Base-by-base conservation (phyloP, 495 filamentous ascomycete genomes). In the Talaromyces ruber region DNA sequence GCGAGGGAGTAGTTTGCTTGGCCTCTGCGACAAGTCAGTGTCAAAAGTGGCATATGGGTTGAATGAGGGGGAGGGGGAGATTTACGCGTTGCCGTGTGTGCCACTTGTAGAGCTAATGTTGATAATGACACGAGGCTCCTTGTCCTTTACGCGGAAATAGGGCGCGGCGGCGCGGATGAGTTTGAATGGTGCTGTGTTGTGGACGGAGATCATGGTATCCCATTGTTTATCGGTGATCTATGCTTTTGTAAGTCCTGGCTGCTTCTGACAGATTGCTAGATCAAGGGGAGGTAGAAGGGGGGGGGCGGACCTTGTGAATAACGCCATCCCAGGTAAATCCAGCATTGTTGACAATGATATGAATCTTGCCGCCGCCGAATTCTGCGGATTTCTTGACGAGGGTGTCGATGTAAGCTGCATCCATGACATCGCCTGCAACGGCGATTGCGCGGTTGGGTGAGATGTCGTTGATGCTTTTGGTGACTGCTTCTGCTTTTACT, bases 291-390 rank as follows among this genome's bases (percentile, higher is more conserved):
- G n/a, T n/a, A n/a, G n/a, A n/a, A n/a, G n/a, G n/a, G 3, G 39
- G 11, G 52, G 29, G 37, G 61, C 62, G 43, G 59, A 87, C 86
- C 81, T 93, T 93, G 76, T 94, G 90, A 66, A 95, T 91, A 24
- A 95, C 90, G 4, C 86, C 91, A 69, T 96, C 91, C 89, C 90
- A 96, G 0, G 91, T 95, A 72, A 88, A 88, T 37, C 91, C 90
- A 1, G 91, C 91, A 75, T 93, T 94, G 71, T 94, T 94, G 39
- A 95, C 88, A 61, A 93, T 84, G 60, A 92, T 86, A 72, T 96
- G 88, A 62, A 96, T 90, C 79, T 94, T 94, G 62, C 90, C 91
- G 59, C 81, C 77, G 25, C 91, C 91, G 68, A 94, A 93, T 58
- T 87, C 88, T 4, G 87, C 91, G 0, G 90, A 79, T 66, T 82